These are phyloP conservation scores for Sclerotinia subarctica DNA, from an alignment of 2,329 filamentous ascomycete genomes.

Conservation along the genomic window DNA sequence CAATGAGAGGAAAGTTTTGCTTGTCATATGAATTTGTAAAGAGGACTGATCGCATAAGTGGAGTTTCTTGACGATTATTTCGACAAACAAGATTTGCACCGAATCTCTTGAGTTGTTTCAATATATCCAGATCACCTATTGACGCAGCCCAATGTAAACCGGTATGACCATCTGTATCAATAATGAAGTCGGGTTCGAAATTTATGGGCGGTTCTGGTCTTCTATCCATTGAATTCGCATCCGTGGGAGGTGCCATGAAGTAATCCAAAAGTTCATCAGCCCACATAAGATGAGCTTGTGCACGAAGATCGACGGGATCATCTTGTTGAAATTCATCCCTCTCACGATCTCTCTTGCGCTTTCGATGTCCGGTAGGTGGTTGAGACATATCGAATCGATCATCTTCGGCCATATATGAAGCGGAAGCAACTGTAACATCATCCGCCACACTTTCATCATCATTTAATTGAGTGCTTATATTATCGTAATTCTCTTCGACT, in stretches of 20 bases:
- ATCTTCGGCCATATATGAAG: slow-evolving; percentile 81
- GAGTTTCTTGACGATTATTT: slow-evolving; percentile 77
- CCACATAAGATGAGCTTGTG: slow-evolving; percentile 86
- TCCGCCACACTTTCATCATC: slow-evolving; percentile 76
- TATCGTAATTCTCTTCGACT: slow-evolving; percentile 64
- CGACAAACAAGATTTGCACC: slow-evolving; percentile 70
- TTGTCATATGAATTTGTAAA: slow-evolving; percentile 98
- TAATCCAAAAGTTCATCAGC: slow-evolving; percentile 94
- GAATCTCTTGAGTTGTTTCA: slow-evolving; percentile 80
- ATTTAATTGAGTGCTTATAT: slow-evolving; percentile 57
- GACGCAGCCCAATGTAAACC: slow-evolving; percentile 96
- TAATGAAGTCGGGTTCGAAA: slow-evolving; percentile 87
- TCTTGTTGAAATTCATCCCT: slow-evolving; percentile 59
- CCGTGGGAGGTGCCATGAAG: slow-evolving; percentile 69
- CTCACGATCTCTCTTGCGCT: slow-evolving; percentile 66
- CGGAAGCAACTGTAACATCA: slow-evolving; percentile 77
- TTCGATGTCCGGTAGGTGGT: slow-evolving; percentile 59
- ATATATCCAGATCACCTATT: slow-evolving; percentile 93
- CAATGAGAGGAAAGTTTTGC: slow-evolving; percentile 79
- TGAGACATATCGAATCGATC: slow-evolving; percentile 71
- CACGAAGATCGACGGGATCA: slow-evolving; percentile 55
- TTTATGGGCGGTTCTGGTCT: slow-evolving; percentile 77
- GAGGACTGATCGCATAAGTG: slow-evolving; percentile 88
- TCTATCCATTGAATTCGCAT: slow-evolving; percentile 60
- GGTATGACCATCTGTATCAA: slow-evolving; percentile 89